Base-by-base conservation (phyloP, 2,329 filamentous ascomycete species). In the Talaromyces verruculosus region DNA sequence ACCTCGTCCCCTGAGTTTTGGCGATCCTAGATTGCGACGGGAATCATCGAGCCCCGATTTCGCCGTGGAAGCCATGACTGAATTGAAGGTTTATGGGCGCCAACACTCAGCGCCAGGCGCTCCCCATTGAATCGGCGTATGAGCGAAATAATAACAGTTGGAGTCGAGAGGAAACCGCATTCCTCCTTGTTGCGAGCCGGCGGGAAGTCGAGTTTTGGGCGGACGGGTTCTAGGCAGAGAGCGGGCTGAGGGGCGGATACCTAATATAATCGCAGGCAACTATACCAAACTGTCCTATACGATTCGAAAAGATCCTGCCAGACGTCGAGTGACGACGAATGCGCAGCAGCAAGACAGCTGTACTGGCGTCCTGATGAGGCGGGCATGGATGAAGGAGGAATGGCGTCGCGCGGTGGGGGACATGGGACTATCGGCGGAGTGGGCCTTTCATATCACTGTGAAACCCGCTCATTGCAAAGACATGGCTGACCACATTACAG, bases 1-100 rank as follows among this genome's bases (percentile, higher is more conserved):
- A 83, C 81, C 81, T 75, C 81, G 80, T 69, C 78, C 77, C 72
- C 82, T 83, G 69, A 80, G 76, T 72, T 81, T 81, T 8, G 82
- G 81, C 68, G 82, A 83, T 61, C 79, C 77, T 67, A 75, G 77
- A 68, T 74, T 76, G 66, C 79, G 80, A 74, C 80, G 80, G 69
- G 78, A 73, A 68, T 82, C 80, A 67, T 81, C 80, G 69, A 81
- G 71, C 69, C 74, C 76, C 68, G 77, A 77, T 72, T 80, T 81
- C 67, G 72, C 76, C 66, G 74, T 71, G 68, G 80, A 79, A 71
- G 80, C 79, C 80, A 82, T 82, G 65, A 65, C 72, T 64, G 66
- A 41, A 22, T 72, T 75, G 74, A 74, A 72, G 70, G 28, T 72
- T 69, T 68, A 55, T 30, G 66, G 71, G 69, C 71, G 71, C 72